phyloP scores from a whole-genome alignment of 768 basidiomycete species.

The Psilocybe tampanensis region DNA sequence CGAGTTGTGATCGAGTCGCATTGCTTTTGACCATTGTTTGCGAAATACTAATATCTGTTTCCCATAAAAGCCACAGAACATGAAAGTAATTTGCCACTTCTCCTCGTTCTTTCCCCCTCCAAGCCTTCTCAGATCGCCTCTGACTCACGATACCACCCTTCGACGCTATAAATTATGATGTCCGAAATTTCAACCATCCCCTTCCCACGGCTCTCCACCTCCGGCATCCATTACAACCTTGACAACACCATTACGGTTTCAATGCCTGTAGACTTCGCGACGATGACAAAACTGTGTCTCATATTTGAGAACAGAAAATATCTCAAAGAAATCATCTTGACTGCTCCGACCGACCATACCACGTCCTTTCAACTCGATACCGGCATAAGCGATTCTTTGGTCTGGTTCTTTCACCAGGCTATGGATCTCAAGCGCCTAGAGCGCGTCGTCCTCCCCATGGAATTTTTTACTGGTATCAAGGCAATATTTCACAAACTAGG shows the following conservation, averaged over 20 bases:
- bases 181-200: not conserved
- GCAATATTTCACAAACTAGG: not conserved
- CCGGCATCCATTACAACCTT: not conserved
- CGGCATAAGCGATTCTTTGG: too few relatives aligned
- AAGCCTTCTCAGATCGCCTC: not conserved
- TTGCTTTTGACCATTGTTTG: too few relatives aligned
- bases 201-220: not conserved
- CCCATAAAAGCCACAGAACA: too few relatives aligned
- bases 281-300: not conserved
- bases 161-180: not conserved
- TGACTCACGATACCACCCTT: not conserved
- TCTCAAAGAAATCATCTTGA: not conserved
- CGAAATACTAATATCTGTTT: too few relatives aligned
- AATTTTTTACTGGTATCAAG: not conserved
- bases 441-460: not conserved
- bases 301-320: not conserved
- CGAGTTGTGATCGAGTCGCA: too few relatives aligned
- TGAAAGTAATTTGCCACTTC: too few relatives aligned
- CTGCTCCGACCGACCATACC: not conserved
- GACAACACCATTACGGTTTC: not conserved
- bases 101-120: not conserved
- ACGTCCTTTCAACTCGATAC: too few relatives aligned
- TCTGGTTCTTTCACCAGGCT: too few relatives aligned
- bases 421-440: not conserved
- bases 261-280: not conserved